Evolutionary conservation across 169 alveolate species (phyloP), one percentile per base, ranked within the genome.

Genomic region (Cyclospora cayetanensis): DNA sequence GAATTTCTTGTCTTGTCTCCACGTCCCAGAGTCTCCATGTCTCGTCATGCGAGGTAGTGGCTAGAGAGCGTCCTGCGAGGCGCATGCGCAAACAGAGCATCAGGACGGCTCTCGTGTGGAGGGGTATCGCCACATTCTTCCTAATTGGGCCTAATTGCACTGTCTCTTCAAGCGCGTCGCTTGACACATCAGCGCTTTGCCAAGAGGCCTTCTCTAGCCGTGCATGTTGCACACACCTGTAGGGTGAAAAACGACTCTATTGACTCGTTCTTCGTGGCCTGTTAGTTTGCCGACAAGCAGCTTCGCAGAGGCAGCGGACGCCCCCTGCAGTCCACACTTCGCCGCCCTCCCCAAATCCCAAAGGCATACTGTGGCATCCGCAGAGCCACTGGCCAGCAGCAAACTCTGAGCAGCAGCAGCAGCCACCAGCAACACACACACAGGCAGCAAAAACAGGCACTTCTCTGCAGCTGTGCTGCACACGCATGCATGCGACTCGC

Each of bases 1-100:
- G 93, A 0, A 98, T 77, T 90, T 96, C 98, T 82, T 95, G 92
- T 60, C 88, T 70, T 34, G 91, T 93, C 82, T 96, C 97, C 1
- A 95, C 79, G 91, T 97, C 99, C 98, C 99, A 98, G 20, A 97
- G 88, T 52, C 98, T 93, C 98, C 98, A 97, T 2, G 99, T 97
- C 41, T 95, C 95, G 94, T 98, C 99, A 93, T 97, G 96, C n/a
- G 98, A 96, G 7, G 95, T 91, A 22, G 95, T 76, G 22, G 93
- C 95, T 29, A 93, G 20, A 31, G 41, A 15, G 27, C 80, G 55
- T 31, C 80, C 90, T 39, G 63, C n/a, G n/a, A n/a, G n/a, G n/a
- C n/a, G n/a, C n/a, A n/a, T n/a, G n/a, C n/a, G n/a, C n/a, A n/a
- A n/a, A n/a, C n/a, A n/a, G n/a, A n/a, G n/a, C n/a, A n/a, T n/a